These are phyloP conservation scores for Tetrahymena borealis DNA, from an alignment of 73 alveolate species.

Conservation along the genomic window DNA sequence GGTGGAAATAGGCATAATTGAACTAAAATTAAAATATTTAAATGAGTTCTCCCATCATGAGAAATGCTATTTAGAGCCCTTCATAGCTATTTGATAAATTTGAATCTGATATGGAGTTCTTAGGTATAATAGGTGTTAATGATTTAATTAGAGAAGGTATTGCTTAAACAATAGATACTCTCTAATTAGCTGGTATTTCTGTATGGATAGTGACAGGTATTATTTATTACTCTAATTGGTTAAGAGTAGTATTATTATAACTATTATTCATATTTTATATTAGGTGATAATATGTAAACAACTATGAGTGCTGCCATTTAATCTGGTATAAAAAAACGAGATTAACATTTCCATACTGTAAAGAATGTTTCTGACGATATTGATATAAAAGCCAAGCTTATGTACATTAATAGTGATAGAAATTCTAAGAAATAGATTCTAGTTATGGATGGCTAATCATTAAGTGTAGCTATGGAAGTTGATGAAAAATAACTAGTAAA, in stretches of 20 bases:
- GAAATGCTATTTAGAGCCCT: conserved; percentile 24
- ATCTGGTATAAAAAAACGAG: conserved; percentile 82
- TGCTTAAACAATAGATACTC: conserved; percentile 70
- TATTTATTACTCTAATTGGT: background rate
- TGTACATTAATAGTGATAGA: conserved; percentile 22
- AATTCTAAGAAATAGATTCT: conserved; percentile 48
- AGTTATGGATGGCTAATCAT: conserved; percentile 38
- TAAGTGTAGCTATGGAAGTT: conserved; percentile 24
- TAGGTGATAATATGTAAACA: conserved; percentile 93
- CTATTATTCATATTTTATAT: background rate
- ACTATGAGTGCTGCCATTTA: conserved; percentile 91
- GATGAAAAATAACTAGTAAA: conserved; percentile 48
- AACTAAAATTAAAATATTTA: conserved; percentile 53
- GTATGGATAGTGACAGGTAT: conserved; percentile 94
- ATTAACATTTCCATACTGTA: conserved; percentile 63
- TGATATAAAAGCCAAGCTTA: background rate
- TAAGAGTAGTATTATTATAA: background rate
- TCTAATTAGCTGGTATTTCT: conserved; percentile 87
- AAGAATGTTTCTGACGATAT: conserved; percentile 39
- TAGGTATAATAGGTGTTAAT: conserved; percentile 93
- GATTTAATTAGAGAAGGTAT: conserved; percentile 90
- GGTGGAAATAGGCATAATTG: conserved; percentile 25
- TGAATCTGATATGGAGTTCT: conserved; percentile 82
- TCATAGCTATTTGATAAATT: conserved; percentile 53
- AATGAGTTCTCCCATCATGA: conserved; percentile 44